These are phyloP conservation scores for Colletotrichum aenigma DNA, from an alignment of 2,329 filamentous ascomycete genomes.

Conservation along the genomic window DNA sequence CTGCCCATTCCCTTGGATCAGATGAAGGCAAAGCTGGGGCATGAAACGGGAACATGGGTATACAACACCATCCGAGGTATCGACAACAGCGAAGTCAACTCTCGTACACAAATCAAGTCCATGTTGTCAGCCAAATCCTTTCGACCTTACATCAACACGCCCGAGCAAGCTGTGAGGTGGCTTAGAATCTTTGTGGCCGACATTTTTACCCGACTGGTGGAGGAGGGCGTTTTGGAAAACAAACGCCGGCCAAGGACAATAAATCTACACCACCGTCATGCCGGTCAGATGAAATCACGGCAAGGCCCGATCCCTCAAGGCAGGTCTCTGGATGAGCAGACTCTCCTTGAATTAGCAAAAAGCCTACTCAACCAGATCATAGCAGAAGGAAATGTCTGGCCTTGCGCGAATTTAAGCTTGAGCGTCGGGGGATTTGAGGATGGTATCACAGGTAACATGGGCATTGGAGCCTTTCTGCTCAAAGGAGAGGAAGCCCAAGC, in stretches of 20 bases:
- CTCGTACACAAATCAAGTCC: slow-evolving; percentile 91
- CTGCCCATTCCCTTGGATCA: slow-evolving; percentile 75
- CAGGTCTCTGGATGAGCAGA: slow-evolving; percentile 71
- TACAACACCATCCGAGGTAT: slow-evolving; percentile 85
- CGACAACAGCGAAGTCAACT: slow-evolving; percentile 87
- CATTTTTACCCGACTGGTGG: slow-evolving; percentile 86
- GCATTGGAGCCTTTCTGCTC: slow-evolving; percentile 85
- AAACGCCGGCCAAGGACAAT: slow-evolving; percentile 86
- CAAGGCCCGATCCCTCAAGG: slow-evolving; percentile 79
- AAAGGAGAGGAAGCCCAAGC: slow-evolving; percentile 70
- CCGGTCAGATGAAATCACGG: slow-evolving; percentile 74
- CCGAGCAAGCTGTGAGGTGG: slow-evolving; percentile 84
- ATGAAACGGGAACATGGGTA: slow-evolving; percentile 86
- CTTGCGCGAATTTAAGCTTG: slow-evolving; percentile 87
- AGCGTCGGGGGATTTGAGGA: slow-evolving; percentile 94
- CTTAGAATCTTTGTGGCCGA: slow-evolving; percentile 90
- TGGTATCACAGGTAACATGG: slow-evolving; percentile 80
- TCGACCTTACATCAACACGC: slow-evolving; percentile 77
- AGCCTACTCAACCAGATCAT: slow-evolving; percentile 79
- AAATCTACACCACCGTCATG: slow-evolving; percentile 81
- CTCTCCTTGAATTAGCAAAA: slow-evolving; percentile 77
- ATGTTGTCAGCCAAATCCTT: slow-evolving; percentile 99
- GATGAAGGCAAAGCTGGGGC: slow-evolving; percentile 77
- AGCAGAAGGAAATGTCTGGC: slow-evolving; percentile 81
- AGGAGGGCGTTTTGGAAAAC: slow-evolving; percentile 89